Base-by-base conservation (phyloP, 169 alveolate species). In the Eimeria acervulina region DNA sequence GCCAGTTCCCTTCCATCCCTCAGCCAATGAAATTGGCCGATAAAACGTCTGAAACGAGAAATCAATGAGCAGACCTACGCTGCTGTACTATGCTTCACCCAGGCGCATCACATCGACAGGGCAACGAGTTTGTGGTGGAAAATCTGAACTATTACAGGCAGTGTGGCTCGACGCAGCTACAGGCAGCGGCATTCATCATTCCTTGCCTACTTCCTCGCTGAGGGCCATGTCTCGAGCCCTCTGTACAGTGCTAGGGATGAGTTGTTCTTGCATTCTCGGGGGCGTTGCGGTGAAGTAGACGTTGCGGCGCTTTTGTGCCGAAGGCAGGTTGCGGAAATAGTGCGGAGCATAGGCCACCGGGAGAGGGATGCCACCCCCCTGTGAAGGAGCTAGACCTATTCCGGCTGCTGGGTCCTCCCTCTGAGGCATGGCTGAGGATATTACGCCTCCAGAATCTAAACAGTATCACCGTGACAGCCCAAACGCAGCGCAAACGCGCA, bases 281-380 rank as follows among this genome's bases (percentile, higher is more conserved):
- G 93, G 93, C n/a, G 93, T 59, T 8, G 93, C 44, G 61, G 93
- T 85, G 81, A 85, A 85, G 81, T 85, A 85, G 55, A 85, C 44
- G 61, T 85, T 85, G 59, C 93, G 93, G 61, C 93, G 93, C 93
- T 19, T 85, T 38, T 85, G 93, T 13, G 93, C 78, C 68, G 93
- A 85, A 19, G 93, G 93, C 52, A 85, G 59, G n/a, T 59, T 44
- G 63, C 93, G 93, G 40, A 85, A 85, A 28, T 85, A 85, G 28
- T 85, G 93, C 36, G 93, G 93, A 19, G 93, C 93, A 36, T 85
- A 85, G 21, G 93, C 93, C 15, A 85, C 93, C n/a, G 93, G 93
- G 28, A 36, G 80, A 8, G 93, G 93, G 38, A 85, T 85, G n/a
- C 93, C 93, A 36, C 93, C 93, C 55, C 93, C 93, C 70, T 85